A percentile compares a stretch with the other conserved stretches of the same genome.
Evolutionary conservation across 2,329 filamentous ascomycete species (phyloP).

Genomic region (Ophiostoma novo-ulmi): DNA sequence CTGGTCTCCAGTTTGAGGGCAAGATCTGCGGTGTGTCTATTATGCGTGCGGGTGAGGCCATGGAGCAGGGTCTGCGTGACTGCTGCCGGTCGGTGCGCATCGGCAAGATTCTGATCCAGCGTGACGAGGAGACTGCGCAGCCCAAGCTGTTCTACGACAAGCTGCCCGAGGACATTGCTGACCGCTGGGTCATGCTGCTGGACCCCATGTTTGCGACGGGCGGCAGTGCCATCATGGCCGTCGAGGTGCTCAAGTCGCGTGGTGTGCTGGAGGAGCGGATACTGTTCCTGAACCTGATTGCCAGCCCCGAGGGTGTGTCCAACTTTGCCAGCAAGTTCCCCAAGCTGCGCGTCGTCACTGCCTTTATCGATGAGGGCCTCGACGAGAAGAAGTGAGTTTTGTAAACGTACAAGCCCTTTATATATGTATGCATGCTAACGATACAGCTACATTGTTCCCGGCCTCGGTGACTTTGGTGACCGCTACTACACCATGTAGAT

Average conservation of each 20-base stretch:
- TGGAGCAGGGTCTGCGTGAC: constrained; percentile 94
- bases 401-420: constrained; percentile 6
- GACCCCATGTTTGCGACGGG: constrained; percentile 99
- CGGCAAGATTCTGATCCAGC: constrained; percentile 95
- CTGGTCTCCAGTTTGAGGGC: constrained; percentile 89
- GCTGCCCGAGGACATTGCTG: constrained; percentile 84
- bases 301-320: constrained; percentile 86
- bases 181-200: constrained; percentile 86
- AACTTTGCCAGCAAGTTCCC: constrained; percentile 89
- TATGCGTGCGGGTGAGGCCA: constrained; percentile 95
- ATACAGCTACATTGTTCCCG: constrained; percentile 84
- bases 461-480: constrained; percentile 91
- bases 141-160: constrained; percentile 98
- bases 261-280: constrained; percentile 95
- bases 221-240: constrained; percentile 93
- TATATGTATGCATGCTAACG: constrained; percentile 25
- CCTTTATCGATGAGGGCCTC: constrained; percentile 89
- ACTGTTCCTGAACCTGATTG: constrained; percentile 92
- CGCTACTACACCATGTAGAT: constrained; percentile 81
- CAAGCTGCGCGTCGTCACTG: constrained; percentile 83
- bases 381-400: constrained; percentile 81
- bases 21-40: constrained; percentile 99
- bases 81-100: constrained; percentile 98
- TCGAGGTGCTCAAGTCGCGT: constrained; percentile 81
- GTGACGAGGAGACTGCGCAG: constrained; percentile 88